A percentile compares a stretch with the other conserved stretches of the same genome.
These are phyloP conservation scores for Aspergillus transmontanensis DNA, from an alignment of 2,329 filamentous ascomycete genomes.

Conservation along the genomic window DNA sequence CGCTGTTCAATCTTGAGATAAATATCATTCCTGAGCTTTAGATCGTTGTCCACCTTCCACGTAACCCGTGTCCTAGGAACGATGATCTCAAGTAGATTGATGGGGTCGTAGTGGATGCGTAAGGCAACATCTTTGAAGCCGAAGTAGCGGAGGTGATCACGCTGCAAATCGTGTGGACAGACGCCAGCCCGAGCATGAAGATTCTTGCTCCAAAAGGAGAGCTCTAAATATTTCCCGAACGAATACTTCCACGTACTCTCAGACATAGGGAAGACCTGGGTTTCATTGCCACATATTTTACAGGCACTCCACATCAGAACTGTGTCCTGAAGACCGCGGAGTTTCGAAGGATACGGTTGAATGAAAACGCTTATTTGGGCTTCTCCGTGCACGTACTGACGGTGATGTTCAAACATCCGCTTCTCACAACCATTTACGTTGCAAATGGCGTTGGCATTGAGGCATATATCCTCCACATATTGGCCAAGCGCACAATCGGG, in stretches of 20 bases:
- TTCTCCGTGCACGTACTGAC: conserved; percentile 95
- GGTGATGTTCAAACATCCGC: conserved; percentile 88
- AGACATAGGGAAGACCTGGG: conserved; percentile 87
- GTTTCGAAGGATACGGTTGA: conserved; percentile 69
- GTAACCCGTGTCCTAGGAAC: conserved; percentile 88
- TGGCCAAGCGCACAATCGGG: conserved; percentile 92
- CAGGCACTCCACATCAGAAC: conserved; percentile 99
- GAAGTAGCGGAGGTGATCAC: conserved; percentile 91
- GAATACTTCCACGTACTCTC: conserved; percentile 97
- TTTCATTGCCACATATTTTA: conserved; percentile 87
- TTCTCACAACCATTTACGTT: conserved; percentile 82
- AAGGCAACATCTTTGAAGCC: conserved; percentile 83
- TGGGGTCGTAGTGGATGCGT: conserved; percentile 87
- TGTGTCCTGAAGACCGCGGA: conserved; percentile 67
- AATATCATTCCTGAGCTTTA: conserved; percentile 89
- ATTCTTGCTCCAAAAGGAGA: conserved; percentile 92
- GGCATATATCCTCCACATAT: conserved; percentile 88
- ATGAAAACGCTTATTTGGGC: conserved; percentile 91
- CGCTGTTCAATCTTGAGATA: conserved; percentile 79
- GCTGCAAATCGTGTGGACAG: conserved; percentile 90
- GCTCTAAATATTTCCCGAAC: conserved; percentile 95
- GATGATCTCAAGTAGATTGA: conserved; percentile 90
- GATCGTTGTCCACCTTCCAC: conserved; percentile 96
- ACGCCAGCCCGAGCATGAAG: conserved; percentile 72
- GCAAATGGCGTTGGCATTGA: conserved; percentile 75